Evolutionary conservation across 768 basidiomycete species (phyloP), one percentile per base, ranked within the genome.

Genomic region (Amanita pseudoporphyria): DNA sequence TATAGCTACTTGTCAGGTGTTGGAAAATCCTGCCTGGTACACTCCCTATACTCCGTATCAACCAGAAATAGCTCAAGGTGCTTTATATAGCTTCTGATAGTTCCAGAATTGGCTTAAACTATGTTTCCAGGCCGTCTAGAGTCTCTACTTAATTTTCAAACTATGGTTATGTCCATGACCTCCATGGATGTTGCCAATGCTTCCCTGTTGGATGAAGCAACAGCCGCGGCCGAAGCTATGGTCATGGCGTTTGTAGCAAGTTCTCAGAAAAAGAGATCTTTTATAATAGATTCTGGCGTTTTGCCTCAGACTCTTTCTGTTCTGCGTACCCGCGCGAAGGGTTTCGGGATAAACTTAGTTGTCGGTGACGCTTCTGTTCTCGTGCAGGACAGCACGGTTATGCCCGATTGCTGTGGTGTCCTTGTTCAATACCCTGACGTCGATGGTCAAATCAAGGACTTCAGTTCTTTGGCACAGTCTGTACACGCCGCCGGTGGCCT

Each of bases 1-100:
- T 9, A 37, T 26, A 54, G 44, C 45, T 24, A 16, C 49, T 35
- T 28, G 13, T 18, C 16, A 89, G 88, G 71, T 90, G 53, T 82
- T 85, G 71, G 94, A 99, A 67, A 98, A 95, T 61, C 95, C 93
- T 22, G 90, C 87, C 3, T 99, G 95, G 95, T 98, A 97, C 66
- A 97, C 94, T 5, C 90, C 86, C 13, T 94, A 95, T 64, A 94
- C 93, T 0, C 91, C 92, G 1, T 94, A 94, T 67, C 92, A 96
- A 60, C 93, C 95, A 1, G 95, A 99, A 73, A 87, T 98, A 64
- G 83, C 95, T n/a, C 95, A 99, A 80, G 95, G 91, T 87, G 58
- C 21, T 68, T 57, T 24, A 6, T 13, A 7, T 50, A 21, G 18
- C 47, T 35, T 47, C 39, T 35, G 10, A 30, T 24, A 10, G 19